Conservation (phyloP, 768 basidiomycete genomes). For the Russula sp. region DNA sequence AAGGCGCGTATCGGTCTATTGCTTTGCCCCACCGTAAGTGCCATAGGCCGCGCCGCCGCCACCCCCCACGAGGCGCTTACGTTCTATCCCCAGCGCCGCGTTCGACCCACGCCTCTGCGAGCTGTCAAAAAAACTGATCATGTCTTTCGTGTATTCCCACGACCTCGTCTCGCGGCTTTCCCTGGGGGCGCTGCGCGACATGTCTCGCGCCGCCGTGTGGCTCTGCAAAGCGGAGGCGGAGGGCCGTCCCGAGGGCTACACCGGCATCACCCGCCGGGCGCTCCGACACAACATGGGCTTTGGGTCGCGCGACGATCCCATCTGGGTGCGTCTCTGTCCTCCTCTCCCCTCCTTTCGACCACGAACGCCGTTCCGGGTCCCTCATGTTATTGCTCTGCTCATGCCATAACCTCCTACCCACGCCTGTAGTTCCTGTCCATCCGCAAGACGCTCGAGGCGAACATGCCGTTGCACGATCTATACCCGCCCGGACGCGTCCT, state of each 20-base stretch:
- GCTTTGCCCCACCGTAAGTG: slow-evolving; percentile 72
- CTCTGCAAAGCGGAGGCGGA: slow-evolving; percentile 61
- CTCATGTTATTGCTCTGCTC: background rate
- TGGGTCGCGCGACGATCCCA: slow-evolving; percentile 44
- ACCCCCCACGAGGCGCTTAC: background rate
- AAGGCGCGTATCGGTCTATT: slow-evolving; percentile 64
- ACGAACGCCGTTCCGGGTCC: background rate
- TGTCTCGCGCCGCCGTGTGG: slow-evolving; percentile 69
- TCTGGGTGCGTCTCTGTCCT: slow-evolving; percentile 5
- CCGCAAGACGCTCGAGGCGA: slow-evolving; percentile 79
- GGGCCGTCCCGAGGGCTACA: slow-evolving; percentile 34
- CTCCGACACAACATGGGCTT: slow-evolving; percentile 56
- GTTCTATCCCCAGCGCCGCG: slow-evolving; percentile 41
- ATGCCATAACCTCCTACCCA: background rate
- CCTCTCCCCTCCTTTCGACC: background rate
- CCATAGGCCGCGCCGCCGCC: background rate
- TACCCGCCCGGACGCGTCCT: slow-evolving; percentile 73
- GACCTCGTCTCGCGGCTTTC: slow-evolving; percentile 76
- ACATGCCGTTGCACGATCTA: slow-evolving; percentile 64
- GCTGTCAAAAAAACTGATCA: slow-evolving; percentile 55
- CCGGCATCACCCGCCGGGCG: slow-evolving; percentile 39
- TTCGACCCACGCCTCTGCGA: slow-evolving; percentile 52
- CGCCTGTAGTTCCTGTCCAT: slow-evolving; percentile 59
- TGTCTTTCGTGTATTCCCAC: slow-evolving; percentile 76
- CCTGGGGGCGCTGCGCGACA: slow-evolving; percentile 67